A percentile compares a stretch with the other conserved stretches of the same genome.
Conservation (phyloP, 169 alveolate genomes). For the Eimeria brunetti region DNA sequence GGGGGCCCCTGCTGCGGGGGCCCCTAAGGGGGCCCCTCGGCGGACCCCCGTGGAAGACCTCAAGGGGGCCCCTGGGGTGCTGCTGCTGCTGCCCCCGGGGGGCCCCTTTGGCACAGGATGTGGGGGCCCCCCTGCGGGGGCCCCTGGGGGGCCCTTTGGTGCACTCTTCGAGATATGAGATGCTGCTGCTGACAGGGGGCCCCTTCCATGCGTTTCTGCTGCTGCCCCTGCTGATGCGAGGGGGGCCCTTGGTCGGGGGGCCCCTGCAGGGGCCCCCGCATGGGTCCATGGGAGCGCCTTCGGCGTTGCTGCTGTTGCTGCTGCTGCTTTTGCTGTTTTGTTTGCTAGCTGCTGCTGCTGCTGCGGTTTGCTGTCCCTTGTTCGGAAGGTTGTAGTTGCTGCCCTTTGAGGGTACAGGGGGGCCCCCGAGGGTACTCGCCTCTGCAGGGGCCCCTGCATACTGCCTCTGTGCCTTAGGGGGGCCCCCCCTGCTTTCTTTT, state of each 20-base stretch:
- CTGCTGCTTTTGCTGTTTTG: not conserved
- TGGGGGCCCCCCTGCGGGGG: not conserved
- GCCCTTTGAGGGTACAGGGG: not conserved
- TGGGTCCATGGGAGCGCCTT: not conserved
- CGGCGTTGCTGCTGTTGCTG: not conserved
- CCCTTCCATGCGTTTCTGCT: not conserved
- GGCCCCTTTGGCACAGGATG: no score
- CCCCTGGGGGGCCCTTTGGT: not conserved
- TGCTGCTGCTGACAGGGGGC: not conserved
- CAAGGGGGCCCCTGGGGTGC: no score
- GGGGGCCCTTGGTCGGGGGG: not conserved
- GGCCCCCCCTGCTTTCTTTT: not conserved
- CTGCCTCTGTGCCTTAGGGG: not conserved
- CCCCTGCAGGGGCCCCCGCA: not conserved
- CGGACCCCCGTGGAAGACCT: no score
- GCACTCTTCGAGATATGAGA: not conserved
- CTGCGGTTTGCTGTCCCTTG: not conserved
- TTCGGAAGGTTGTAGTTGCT: conserved; percentile 5
- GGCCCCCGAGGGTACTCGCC: not conserved
- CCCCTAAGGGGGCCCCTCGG: no score
- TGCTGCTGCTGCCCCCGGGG: not conserved
- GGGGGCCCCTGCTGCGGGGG: no score
- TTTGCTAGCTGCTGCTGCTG: not conserved
- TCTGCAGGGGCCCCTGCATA: not conserved
- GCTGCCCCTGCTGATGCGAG: not conserved